A percentile compares a stretch with the other conserved stretches of the same genome.
phyloP scores from a whole-genome alignment of 352 stramenopile genomes.

The Pythium sp. region DNA sequence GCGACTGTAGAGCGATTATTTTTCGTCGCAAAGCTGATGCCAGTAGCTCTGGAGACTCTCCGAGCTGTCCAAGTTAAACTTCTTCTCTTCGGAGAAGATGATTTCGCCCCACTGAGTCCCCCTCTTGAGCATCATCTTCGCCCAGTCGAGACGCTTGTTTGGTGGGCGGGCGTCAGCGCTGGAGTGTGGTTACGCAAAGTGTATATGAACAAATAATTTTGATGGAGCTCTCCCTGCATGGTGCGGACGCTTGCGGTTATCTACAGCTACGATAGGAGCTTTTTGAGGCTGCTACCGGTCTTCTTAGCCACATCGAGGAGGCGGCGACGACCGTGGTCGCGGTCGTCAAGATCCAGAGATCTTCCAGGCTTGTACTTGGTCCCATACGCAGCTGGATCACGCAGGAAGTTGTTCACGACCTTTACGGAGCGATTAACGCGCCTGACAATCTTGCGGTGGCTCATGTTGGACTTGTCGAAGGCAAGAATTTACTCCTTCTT shows the following conservation, averaged over 20 bases:
- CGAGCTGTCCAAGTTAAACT: neutral
- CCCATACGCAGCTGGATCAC: neutral
- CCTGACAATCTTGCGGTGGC: no score
- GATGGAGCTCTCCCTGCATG: neutral
- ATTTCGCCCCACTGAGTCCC: neutral
- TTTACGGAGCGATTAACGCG: neutral
- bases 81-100: neutral
- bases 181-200: neutral
- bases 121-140: neutral
- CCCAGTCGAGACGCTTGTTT: constrained; percentile 1
- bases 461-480: neutral
- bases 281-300: neutral
- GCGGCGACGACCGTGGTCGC: neutral
- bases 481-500: neutral
- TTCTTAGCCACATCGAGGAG: neutral
- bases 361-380: constrained; percentile 1
- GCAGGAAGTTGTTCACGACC: neutral
- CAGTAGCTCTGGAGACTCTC: constrained; percentile 1
- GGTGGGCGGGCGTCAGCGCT: neutral
- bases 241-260: neutral
- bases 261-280: neutral
- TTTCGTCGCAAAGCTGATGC: neutral
- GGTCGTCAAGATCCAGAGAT: neutral
- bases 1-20: neutral
- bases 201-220: neutral